Conservation (phyloP, 345 rosid species). For the Carallia brachiata region DNA sequence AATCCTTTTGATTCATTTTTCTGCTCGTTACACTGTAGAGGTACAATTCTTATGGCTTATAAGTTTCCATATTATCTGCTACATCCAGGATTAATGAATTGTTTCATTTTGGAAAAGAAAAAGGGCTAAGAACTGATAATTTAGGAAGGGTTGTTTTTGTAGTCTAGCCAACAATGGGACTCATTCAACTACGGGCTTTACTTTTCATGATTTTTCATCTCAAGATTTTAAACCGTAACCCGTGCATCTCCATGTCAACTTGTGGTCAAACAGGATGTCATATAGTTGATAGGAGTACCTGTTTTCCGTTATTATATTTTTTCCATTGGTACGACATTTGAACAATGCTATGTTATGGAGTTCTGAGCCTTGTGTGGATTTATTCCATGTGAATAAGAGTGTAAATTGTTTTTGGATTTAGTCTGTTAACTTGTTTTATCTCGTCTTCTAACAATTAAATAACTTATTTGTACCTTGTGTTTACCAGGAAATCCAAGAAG, state of each 20-base stretch:
- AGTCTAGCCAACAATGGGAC: too few species aligned
- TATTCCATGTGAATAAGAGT: too few species aligned
- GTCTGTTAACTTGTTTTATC: not conserved
- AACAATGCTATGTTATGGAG: not conserved
- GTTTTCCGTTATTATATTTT: not conserved
- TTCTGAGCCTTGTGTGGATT: not conserved
- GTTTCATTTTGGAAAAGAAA: not conserved
- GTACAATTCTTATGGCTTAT: conserved; percentile 38
- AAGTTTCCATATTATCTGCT: not conserved
- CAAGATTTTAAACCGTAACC: too few species aligned
- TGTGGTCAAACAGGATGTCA: not conserved
- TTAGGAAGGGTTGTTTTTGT: too few species aligned
- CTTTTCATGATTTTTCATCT: too few species aligned
- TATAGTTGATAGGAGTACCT: not conserved
- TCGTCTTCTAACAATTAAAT: conserved; percentile 4
- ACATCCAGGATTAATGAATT: too few species aligned
- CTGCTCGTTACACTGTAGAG: conserved; percentile 74
- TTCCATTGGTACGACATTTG: not conserved
- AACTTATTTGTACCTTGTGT: conserved; percentile 8
- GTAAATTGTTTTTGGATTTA: not conserved
- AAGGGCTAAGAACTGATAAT: not conserved
- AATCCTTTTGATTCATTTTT: conserved; percentile 87
- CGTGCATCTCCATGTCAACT: not conserved
- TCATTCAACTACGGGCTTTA: too few species aligned
- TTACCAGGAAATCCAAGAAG: conserved; percentile 68